A percentile compares a stretch with the other conserved stretches of the same genome.
Conservation (phyloP, 1,284 basidiomycete species). For the Trichosporon sp. region DNA sequence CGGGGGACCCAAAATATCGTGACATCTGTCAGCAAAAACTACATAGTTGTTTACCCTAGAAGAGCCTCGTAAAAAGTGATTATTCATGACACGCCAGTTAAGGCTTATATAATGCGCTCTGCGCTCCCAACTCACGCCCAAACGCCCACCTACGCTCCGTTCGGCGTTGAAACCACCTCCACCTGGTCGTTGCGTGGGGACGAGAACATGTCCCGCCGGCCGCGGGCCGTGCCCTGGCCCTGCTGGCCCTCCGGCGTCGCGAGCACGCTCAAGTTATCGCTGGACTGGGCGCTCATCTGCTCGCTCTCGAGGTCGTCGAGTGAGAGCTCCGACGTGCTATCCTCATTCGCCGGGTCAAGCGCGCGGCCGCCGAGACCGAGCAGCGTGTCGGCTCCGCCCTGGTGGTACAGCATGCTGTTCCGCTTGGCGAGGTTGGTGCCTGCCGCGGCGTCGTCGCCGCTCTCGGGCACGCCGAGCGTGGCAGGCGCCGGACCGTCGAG, state of each 20-base stretch:
- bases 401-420: constrained; percentile 55
- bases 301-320: constrained; percentile 32
- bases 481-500: constrained; percentile 24
- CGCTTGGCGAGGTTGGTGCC: constrained; percentile 44
- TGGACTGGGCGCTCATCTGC: constrained; percentile 26
- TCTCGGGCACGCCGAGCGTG: constrained; percentile 3
- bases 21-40: constrained; percentile 13
- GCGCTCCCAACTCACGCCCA: neutral
- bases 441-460: constrained; percentile 14
- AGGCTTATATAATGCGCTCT: neutral
- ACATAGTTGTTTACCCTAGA: neutral
- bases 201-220: constrained; percentile 7
- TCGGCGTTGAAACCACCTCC: constrained; percentile 16
- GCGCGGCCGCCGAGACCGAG: constrained; percentile 50
- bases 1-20: constrained; percentile 4
- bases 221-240: neutral
- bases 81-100: constrained; percentile 10
- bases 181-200: constrained; percentile 10
- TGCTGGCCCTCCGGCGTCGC: constrained; percentile 1
- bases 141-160: neutral
- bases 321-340: constrained; percentile 28
- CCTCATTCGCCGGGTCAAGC: constrained; percentile 42
- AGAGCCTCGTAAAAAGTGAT: neutral
- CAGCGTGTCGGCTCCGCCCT: constrained; percentile 51
- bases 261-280: constrained; percentile 24